Percentiles rank a stretch among this genome's conserved stretches.
phyloP scores from a whole-genome alignment of 805 yeast species.

The Priceomyces fermenticarens region DNA sequence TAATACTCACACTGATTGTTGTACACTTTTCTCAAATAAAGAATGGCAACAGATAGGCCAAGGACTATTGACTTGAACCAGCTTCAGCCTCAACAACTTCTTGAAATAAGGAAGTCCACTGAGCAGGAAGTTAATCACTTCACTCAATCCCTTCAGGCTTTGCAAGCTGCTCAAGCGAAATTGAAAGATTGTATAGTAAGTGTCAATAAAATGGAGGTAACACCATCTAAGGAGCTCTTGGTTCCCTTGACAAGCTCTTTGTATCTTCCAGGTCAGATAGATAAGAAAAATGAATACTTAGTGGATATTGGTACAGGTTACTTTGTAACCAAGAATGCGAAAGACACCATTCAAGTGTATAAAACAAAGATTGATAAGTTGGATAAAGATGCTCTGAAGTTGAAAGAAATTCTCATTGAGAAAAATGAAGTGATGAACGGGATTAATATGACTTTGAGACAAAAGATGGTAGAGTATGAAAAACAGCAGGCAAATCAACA shows the following conservation, averaged over 20 bases:
- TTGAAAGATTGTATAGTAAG: conserved; percentile 77
- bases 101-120: conserved; percentile 77
- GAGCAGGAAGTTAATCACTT: conserved; percentile 86
- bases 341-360: conserved; percentile 70
- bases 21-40: not conserved
- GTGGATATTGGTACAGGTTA: conserved; percentile 98
- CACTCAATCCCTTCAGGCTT: conserved; percentile 76
- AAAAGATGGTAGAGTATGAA: conserved; percentile 48
- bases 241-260: conserved; percentile 88
- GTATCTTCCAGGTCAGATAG: conserved; percentile 81
- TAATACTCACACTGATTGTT: too few relatives aligned
- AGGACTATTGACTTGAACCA: conserved; percentile 56
- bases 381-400: conserved; percentile 66
- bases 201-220: conserved; percentile 52
- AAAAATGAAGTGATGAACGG: conserved; percentile 64
- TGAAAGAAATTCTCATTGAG: conserved; percentile 71
- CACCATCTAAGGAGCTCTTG: conserved; percentile 49
- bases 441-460: conserved; percentile 56
- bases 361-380: conserved; percentile 70
- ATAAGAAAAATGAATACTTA: conserved; percentile 63
- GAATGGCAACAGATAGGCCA: conserved; percentile 11
- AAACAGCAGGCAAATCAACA: conserved; percentile 18
- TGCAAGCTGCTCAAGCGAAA: conserved; percentile 76
- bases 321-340: conserved; percentile 73
- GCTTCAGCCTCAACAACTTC: conserved; percentile 79